These are phyloP conservation scores for Penicillium thymicola DNA, from an alignment of 2,329 filamentous ascomycete species.

Conservation along the genomic window DNA sequence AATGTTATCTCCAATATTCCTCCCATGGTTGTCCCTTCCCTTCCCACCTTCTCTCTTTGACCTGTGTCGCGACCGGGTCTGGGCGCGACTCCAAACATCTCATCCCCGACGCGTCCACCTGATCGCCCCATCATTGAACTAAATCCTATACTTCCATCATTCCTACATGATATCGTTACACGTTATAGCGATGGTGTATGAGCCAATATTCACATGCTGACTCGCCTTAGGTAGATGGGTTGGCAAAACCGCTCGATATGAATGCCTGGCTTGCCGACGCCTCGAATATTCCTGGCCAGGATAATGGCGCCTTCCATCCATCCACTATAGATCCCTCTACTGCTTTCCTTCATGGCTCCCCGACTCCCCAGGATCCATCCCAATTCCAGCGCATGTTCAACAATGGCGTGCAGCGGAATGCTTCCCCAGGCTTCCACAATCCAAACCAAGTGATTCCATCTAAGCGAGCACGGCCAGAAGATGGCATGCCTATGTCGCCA, in stretches of 20 bases:
- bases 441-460: conserved; percentile 82
- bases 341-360: conserved; percentile 48
- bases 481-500: conserved; percentile 79
- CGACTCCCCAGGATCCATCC: conserved; percentile 48
- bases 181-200: conserved; percentile 21
- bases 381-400: conserved; percentile 67
- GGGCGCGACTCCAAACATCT: conserved; percentile 22
- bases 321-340: conserved; percentile 47
- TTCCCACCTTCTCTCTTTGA: conserved; percentile 8
- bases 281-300: conserved; percentile 47
- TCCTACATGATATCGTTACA: background rate
- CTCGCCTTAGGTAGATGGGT: conserved; percentile 43
- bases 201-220: conserved; percentile 13
- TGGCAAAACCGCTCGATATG: conserved; percentile 48
- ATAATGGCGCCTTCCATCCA: conserved; percentile 49
- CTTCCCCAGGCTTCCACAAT: conserved; percentile 73
- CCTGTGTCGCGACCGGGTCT: conserved; percentile 22
- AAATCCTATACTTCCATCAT: background rate
- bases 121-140: background rate
- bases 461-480: conserved; percentile 81
- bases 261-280: conserved; percentile 51
- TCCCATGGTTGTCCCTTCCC: background rate
- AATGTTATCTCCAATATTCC: conserved; percentile 2
- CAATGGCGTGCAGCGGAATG: conserved; percentile 75
- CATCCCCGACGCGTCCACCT: conserved; percentile 20